Conservation (phyloP, 208 protist genomes). For the Balamuthia mandrillaris region DNA sequence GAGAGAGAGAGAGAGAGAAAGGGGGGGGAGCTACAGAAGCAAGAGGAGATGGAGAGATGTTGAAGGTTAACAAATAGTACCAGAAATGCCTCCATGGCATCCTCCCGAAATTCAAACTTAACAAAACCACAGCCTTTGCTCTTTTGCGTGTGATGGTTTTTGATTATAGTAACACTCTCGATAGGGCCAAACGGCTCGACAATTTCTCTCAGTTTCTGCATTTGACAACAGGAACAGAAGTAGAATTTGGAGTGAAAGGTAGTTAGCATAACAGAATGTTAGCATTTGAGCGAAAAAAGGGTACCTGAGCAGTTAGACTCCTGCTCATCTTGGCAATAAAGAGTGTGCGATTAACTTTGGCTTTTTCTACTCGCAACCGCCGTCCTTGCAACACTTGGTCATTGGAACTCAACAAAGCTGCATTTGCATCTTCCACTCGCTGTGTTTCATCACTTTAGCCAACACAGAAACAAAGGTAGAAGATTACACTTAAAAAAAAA, state of each 20-base stretch:
- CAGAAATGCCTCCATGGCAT: constrained; percentile 38
- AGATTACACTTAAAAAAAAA: background rate
- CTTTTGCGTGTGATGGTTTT: constrained; percentile 48
- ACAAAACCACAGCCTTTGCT: constrained; percentile 55
- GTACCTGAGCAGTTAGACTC: constrained; percentile 13
- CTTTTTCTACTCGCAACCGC: constrained; percentile 33
- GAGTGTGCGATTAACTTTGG: constrained; percentile 48
- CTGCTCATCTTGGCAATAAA: constrained; percentile 46
- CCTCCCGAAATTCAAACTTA: constrained; percentile 38
- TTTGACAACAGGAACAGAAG: too few relatives aligned
- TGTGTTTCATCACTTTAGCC: too few relatives aligned
- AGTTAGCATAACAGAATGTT: too few relatives aligned
- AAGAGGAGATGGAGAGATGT: background rate
- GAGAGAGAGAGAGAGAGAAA: background rate
- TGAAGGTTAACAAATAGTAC: too few relatives aligned
- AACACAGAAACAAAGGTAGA: background rate
- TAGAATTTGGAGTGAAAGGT: too few relatives aligned
- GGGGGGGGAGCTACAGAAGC: background rate
- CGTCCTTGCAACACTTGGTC: background rate
- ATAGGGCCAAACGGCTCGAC: constrained; percentile 30
- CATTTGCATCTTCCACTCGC: background rate
- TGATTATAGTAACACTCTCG: constrained; percentile 45
- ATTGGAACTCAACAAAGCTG: background rate
- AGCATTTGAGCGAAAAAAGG: too few relatives aligned
- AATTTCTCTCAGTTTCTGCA: constrained; percentile 20